Evolutionary conservation across 257 asterid genomes (phyloP), one percentile per base, ranked within the genome.

Genomic region (Salvia rosmarinus): DNA sequence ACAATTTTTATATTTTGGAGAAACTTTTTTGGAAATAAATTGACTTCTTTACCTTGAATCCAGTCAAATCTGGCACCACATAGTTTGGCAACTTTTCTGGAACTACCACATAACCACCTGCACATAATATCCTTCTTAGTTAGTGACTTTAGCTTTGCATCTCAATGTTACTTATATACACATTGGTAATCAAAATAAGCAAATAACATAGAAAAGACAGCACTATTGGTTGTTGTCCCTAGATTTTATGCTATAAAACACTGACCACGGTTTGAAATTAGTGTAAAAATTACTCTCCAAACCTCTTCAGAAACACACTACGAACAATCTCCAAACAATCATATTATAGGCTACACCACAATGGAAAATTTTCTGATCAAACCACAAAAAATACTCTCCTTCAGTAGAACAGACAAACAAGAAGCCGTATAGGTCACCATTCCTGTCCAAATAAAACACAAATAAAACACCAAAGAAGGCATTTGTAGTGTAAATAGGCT

Each of bases 21-120:
- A 10, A 28, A 32, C 8, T 6, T 60, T 60, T 34, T 23, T 42
- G 3, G 49, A 54, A 25, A 73, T 12, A 35, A 21, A 57, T 16
- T 30, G 61, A 51, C 61, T 40, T 43, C 11, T 20, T 4, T 82
- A 91, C 97, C 96, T 89, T 89, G 88, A 91, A 91, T 70, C 78
- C 84, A 2, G 93, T 79, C 79, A 91, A 77, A 83, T 89, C 95
- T 10, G 96, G 97, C 61, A 91, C 95, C 19, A 91, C 88, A 59
- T 91, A 89, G 83, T 89, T 83, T 1, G 96, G 96, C 81, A 91
- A 84, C 81, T 81, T 89, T 78, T 91, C 96, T 62, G 80, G 93
- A 81, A 86, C 78, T 20, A 91, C 82, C 21, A 87, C 92, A 70
- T 86, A 90, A 62, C 95, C 93, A 77, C 96, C 96, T 90, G 86